Conservation (phyloP, 2,329 filamentous ascomycete species). For the Nigrospora osmanthi region DNA sequence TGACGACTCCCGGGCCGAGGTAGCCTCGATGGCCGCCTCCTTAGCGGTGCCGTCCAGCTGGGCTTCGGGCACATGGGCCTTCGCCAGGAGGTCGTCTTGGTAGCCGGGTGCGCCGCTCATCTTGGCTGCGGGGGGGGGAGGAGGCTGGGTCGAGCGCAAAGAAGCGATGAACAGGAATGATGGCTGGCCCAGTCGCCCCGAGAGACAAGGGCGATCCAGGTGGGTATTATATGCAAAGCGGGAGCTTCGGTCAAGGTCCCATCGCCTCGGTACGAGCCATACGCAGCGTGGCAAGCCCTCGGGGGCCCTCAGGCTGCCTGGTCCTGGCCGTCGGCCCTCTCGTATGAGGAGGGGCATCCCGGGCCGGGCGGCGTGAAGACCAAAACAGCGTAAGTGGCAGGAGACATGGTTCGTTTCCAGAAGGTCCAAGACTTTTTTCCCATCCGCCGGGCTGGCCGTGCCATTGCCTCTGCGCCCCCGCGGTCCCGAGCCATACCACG, state of each 20-base stretch:
- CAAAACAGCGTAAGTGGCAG: background rate
- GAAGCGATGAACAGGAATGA: background rate
- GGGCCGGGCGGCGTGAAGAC: background rate
- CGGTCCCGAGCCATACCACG: background rate
- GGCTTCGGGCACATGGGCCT: slow-evolving; percentile 1
- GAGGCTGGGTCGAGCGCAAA: background rate
- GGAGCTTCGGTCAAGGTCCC: background rate
- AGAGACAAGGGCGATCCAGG: background rate
- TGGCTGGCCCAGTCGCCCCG: background rate
- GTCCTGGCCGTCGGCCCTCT: background rate
- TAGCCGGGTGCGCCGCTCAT: slow-evolving; percentile 1
- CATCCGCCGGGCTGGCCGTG: background rate
- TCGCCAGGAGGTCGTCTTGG: slow-evolving; percentile 2
- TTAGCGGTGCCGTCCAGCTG: slow-evolving; percentile 1
- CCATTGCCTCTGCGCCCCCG: background rate
- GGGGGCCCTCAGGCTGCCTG: background rate
- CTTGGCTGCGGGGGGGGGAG: background rate
- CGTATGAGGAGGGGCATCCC: too few relatives aligned
- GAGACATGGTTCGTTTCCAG: background rate
- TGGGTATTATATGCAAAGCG: background rate
- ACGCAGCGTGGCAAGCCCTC: background rate
- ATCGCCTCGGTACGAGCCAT: background rate
- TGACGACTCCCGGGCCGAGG: slow-evolving; percentile 7
- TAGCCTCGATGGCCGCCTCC: background rate
- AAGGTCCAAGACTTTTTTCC: slow-evolving; percentile 1